Evolutionary conservation across 208 protist genomes (phyloP), one percentile per base, ranked within the genome.

Genomic region (Porcisia hertigi): DNA sequence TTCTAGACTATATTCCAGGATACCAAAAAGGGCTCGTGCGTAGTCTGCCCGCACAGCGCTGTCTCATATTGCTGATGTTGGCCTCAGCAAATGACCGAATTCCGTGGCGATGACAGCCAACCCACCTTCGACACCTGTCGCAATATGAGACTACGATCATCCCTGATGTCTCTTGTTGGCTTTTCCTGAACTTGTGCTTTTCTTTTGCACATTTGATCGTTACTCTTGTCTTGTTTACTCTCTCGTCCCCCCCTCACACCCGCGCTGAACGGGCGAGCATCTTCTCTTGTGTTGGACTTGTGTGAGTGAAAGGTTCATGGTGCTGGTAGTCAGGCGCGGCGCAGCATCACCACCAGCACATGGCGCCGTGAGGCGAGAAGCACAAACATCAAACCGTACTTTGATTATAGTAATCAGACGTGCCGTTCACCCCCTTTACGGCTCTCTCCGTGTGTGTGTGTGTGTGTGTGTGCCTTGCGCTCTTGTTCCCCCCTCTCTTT

Each of bases 1-100:
- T 71, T 85, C 34, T 91, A 86, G 66, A 20, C 3, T 7, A 43
- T 34, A 30, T 18, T 1, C 30, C 43, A 14, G 12, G 49, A 52
- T 16, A n/a, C 30, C 11, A 41, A 8, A 30, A 25, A 1, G 4
- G 5, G 23, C 20, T 25, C 49, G n/a, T n/a, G 3, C 16, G 23
- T 34, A 14, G 16, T 47, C 25, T 52, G 41, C 25, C 20, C 7
- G 14, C 36, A 30, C 41, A 39, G 8, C 30, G 18, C 25, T 57
- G 39, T 39, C 16, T 6, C n/a, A 62, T 25, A 20, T 11, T 41
- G 39, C 34, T 34, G 49, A 43, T 60, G 2, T 53, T 64, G 8
- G 23, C 53, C 36, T 76, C 53, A 43, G 54, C 23, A 39, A 43
- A 6, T 76, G 47, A 30, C n/a, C 20, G 23, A 43, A 8, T 57